A percentile compares a stretch with the other conserved stretches of the same genome.
Evolutionary conservation across 345 rosid species (phyloP).

Genomic region (Rubroshorea leprosula): DNA sequence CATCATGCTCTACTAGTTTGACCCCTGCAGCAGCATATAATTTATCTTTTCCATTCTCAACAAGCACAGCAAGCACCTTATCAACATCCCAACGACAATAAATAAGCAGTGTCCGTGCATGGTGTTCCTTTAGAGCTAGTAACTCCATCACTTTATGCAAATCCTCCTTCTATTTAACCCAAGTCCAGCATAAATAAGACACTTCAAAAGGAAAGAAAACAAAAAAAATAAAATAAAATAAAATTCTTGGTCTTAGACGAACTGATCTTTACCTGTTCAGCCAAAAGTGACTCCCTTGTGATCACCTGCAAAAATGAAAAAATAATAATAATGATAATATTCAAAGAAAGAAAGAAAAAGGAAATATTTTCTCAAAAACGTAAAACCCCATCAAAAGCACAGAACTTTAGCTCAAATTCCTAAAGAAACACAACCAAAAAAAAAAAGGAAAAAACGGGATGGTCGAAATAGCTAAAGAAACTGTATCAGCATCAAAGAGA

Average conservation of each 20-base stretch:
- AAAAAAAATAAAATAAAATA: not conserved
- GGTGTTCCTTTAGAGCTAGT: constrained; percentile 33
- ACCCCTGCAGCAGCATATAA: constrained; percentile 32
- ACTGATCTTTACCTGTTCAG: constrained; percentile 43
- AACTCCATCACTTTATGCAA: constrained; percentile 45
- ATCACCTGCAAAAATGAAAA: constrained; percentile 26
- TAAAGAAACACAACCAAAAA: too few species aligned
- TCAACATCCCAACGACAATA: constrained; percentile 38
- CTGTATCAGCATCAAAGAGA: too few species aligned
- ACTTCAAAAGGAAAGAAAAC: not conserved
- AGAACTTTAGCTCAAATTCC: too few species aligned
- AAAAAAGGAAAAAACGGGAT: too few species aligned
- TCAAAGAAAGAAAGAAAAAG: not conserved
- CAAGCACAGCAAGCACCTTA: constrained; percentile 25
- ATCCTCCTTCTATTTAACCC: constrained; percentile 32
- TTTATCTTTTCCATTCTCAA: constrained; percentile 30
- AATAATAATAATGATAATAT: not conserved
- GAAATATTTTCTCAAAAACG: not conserved
- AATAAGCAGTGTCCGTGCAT: constrained; percentile 33
- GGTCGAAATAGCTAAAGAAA: too few species aligned
- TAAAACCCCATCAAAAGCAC: too few species aligned
- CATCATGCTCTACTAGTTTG: constrained; percentile 13
- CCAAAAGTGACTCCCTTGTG: constrained; percentile 33
- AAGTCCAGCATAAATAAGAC: not conserved
- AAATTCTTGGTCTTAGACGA: too few species aligned